Conservation (phyloP, 306 rosid species). For the Cajanus cajan region DNA sequence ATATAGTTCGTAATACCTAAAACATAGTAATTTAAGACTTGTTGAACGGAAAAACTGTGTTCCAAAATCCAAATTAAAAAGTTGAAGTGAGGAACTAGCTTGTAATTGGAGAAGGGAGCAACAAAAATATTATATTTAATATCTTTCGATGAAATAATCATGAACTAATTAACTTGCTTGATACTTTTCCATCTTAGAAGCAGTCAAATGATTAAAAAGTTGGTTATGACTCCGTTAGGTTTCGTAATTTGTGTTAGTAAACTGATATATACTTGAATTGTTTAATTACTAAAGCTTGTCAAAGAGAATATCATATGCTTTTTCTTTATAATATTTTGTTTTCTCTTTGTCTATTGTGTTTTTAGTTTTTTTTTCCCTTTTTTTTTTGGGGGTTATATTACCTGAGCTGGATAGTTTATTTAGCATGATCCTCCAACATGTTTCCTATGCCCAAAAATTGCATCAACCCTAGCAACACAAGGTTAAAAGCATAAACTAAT, state of each 20-base stretch:
- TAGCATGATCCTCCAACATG: background rate
- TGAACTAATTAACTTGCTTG: background rate
- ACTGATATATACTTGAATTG: background rate
- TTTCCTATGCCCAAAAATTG: background rate
- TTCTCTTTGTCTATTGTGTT: background rate
- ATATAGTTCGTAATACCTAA: background rate
- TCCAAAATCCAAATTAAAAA: background rate
- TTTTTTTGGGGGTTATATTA: background rate
- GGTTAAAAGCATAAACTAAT: conserved; percentile 21
- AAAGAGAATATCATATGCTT: conserved; percentile 18
- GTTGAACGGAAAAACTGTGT: background rate
- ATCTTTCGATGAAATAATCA: background rate
- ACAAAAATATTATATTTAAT: background rate
- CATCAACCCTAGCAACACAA: background rate
- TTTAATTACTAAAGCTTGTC: conserved; percentile 15
- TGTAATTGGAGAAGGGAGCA: background rate
- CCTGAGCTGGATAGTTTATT: background rate
- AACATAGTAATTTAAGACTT: background rate
- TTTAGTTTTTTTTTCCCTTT: background rate
- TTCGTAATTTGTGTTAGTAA: background rate
- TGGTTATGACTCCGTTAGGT: background rate
- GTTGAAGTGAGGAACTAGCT: background rate
- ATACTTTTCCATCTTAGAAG: conserved; percentile 2
- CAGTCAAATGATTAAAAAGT: conserved; percentile 30
- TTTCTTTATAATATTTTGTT: background rate